Evolutionary conservation across 176 grass and related monocot genomes (phyloP).

Genomic region (Paspalum vaginatum): DNA sequence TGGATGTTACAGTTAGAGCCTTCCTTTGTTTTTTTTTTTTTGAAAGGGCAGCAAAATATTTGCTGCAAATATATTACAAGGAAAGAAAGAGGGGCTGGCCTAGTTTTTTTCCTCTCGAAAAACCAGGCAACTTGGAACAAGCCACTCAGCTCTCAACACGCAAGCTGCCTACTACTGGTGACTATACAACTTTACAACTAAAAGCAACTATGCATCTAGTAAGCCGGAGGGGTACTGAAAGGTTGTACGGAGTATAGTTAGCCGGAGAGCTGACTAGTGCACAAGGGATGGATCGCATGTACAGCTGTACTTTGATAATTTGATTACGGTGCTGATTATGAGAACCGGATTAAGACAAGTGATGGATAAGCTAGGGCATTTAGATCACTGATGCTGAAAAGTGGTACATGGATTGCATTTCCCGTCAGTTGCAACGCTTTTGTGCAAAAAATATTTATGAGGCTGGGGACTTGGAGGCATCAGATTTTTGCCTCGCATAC

Average conservation of each 20-base stretch:
- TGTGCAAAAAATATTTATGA: conserved; percentile 18
- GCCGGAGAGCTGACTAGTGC: too few species aligned
- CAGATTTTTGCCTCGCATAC: neutral
- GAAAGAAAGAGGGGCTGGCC: too few species aligned
- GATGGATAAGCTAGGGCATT: neutral
- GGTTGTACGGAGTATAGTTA: too few species aligned
- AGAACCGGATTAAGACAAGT: conserved; percentile 12
- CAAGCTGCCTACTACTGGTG: too few species aligned
- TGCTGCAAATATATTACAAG: too few species aligned
- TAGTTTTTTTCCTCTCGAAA: too few species aligned
- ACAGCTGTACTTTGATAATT: neutral
- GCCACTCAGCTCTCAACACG: too few species aligned
- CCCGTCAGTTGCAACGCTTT: conserved; percentile 6
- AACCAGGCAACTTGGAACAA: too few species aligned
- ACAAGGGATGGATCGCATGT: neutral
- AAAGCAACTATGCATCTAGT: too few species aligned
- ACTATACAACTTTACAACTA: too few species aligned
- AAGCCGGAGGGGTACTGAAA: too few species aligned
- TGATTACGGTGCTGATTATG: neutral
- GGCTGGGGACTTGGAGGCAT: conserved; percentile 29
- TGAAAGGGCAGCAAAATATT: too few species aligned
- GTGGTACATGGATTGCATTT: neutral
- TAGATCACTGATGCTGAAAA: conserved; percentile 5
- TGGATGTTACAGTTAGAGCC: neutral
- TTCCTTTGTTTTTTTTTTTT: neutral